A percentile compares a stretch with the other conserved stretches of the same genome.
phyloP scores from a whole-genome alignment of 2,329 filamentous ascomycete genomes.

The Fusarium piperis region DNA sequence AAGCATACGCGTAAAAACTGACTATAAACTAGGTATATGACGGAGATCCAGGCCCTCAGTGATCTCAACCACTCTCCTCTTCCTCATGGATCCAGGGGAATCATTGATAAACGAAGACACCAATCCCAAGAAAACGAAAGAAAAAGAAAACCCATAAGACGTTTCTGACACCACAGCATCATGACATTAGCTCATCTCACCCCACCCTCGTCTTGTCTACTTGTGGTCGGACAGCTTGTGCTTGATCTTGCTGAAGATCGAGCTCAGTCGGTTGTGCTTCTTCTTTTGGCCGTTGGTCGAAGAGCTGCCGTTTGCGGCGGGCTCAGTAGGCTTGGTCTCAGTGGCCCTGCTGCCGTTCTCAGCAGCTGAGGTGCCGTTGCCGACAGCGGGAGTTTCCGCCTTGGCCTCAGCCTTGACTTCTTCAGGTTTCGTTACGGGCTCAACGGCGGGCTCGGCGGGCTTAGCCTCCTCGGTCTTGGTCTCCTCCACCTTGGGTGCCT shows the following conservation, averaged over 20 bases:
- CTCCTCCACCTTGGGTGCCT: background rate
- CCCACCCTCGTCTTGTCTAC: conserved; percentile 33
- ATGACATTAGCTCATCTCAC: conserved; percentile 38
- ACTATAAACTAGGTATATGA: conserved; percentile 51
- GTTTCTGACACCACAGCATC: conserved; percentile 39
- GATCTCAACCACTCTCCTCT: conserved; percentile 45
- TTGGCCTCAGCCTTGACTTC: conserved; percentile 17
- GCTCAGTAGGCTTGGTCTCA: conserved; percentile 36
- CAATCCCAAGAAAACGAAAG: conserved; percentile 47
- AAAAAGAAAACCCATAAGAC: conserved; percentile 30
- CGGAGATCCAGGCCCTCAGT: conserved; percentile 45
- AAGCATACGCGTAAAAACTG: conserved; percentile 37
- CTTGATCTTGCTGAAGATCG: conserved; percentile 68
- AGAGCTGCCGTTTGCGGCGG: conserved; percentile 35
- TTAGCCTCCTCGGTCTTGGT: background rate
- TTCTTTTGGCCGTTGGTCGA: conserved; percentile 62
- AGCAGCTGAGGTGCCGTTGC: conserved; percentile 32
- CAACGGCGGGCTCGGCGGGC: background rate
- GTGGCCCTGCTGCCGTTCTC: conserved; percentile 38
- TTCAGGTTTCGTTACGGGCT: conserved; percentile 11
- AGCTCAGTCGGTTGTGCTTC: conserved; percentile 73
- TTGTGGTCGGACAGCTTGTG: conserved; percentile 53
- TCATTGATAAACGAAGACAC: conserved; percentile 52
- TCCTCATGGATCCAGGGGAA: conserved; percentile 50
- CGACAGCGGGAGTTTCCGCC: conserved; percentile 27